Conservation (phyloP, 257 asterid species). For the Lantana camara region DNA sequence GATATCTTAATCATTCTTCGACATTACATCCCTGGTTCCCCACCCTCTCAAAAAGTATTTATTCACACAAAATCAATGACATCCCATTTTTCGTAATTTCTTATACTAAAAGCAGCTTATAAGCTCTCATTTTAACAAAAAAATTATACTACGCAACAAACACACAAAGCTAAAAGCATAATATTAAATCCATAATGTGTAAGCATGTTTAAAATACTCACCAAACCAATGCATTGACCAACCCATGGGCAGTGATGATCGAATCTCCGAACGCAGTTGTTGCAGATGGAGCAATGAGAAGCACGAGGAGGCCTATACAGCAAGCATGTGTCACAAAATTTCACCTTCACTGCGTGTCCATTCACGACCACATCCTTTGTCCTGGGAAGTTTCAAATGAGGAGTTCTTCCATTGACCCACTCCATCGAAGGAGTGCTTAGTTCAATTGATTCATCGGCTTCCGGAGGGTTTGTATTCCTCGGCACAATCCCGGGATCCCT, state of each 20-base stretch:
- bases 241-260: constrained; percentile 98
- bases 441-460: constrained; percentile 48
- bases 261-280: constrained; percentile 86
- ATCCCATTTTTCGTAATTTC: too few species aligned
- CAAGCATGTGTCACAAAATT: constrained; percentile 83
- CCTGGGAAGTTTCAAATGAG: constrained; percentile 71
- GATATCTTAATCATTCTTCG: too few species aligned
- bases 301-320: constrained; percentile 97
- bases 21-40: too few species aligned
- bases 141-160: too few species aligned
- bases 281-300: constrained; percentile 95
- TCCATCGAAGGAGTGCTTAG: constrained; percentile 76
- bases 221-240: constrained; percentile 92
- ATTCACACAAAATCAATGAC: too few species aligned
- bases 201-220: constrained; percentile 42
- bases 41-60: too few species aligned
- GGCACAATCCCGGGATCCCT: constrained; percentile 90
- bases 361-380: constrained; percentile 72
- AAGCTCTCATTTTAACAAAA: too few species aligned
- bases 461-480: constrained; percentile 68
- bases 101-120: too few species aligned
- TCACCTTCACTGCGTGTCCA: constrained; percentile 73
- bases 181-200: constrained; percentile 3
- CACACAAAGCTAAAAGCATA: not conserved
- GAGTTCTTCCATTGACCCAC: constrained; percentile 83